A percentile compares a stretch with the other conserved stretches of the same genome.
These are phyloP conservation scores for Lignosus rhinocerotis DNA, from an alignment of 1,284 basidiomycete species.

Conservation along the genomic window DNA sequence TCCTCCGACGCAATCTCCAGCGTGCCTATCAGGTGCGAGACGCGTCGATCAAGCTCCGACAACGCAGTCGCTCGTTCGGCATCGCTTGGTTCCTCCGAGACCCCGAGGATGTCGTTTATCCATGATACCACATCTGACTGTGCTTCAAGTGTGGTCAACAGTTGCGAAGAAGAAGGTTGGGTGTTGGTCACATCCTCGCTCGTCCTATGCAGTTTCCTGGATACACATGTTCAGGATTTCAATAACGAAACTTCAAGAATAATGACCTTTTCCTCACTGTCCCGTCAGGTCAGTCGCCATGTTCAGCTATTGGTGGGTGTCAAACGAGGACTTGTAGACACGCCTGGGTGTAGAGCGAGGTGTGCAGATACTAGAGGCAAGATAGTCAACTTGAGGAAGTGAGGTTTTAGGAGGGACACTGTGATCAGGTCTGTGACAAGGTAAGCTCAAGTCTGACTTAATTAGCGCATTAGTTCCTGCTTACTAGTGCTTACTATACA, in stretches of 20 bases:
- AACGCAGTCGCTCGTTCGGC: constrained; percentile 45
- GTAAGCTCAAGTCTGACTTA: too few species aligned
- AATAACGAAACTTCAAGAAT: constrained; percentile 13
- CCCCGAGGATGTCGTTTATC: constrained; percentile 61
- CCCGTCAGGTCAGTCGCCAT: constrained; percentile 10
- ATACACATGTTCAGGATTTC: constrained; percentile 18
- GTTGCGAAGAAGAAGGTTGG: constrained; percentile 20
- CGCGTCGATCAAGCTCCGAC: constrained; percentile 68
- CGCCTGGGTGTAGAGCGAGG: neutral
- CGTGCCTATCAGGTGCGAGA: constrained; percentile 71
- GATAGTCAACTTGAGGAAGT: too few species aligned
- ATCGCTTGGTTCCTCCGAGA: constrained; percentile 22
- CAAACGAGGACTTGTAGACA: too few species aligned
- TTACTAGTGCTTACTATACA: too few species aligned
- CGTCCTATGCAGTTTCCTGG: constrained; percentile 1
- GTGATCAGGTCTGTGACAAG: too few species aligned
- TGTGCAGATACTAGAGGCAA: neutral
- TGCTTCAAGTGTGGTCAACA: constrained; percentile 35
- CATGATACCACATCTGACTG: constrained; percentile 57
- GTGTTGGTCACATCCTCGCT: neutral
- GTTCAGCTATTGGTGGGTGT: neutral
- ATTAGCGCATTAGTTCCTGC: too few species aligned
- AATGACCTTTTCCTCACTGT: constrained; percentile 23
- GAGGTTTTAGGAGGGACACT: too few species aligned
- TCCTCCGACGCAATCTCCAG: constrained; percentile 86